Evolutionary conservation across 805 yeast species (phyloP), one percentile per base, ranked within the genome.

Genomic region (Wickerhamomyces alni): DNA sequence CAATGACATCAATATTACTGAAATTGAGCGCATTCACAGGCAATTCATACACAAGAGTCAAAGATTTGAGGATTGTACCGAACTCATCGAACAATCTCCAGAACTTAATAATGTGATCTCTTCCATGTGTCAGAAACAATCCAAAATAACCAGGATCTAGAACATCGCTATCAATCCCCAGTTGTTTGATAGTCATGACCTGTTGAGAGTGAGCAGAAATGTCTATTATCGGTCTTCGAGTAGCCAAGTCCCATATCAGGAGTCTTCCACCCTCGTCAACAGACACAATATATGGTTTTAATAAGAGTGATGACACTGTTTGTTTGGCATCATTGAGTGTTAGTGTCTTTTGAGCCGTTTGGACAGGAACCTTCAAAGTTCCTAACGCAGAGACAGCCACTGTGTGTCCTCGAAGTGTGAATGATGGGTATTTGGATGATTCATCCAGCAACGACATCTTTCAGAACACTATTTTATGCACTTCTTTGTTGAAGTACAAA

Each of bases 21-120:
- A 81, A 87, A 50, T 84, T 86, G 46, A 87, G 62, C 4, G 86
- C 67, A 56, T 87, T 87, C 32, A 83, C 82, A 6, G 88, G 88
- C 47, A 82, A 66, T 15, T 72, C 69, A 44, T 71, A 67, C 1
- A 64, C 56, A 46, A 47, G 59, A 51, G 7, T 50, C 49, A 40
- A 11, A 8, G 36, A 22, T 5, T 28, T 30, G 13, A 30, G 10
- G 2, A 25, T 28, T n/a, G 30, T 38, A 6, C 29, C 42, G 3
- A 17, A 7, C 1, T 31, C 33, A 17, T 51, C 46, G 25, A 48
- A 57, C 31, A 62, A 37, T 41, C 58, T 55, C 81, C 80, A 79
- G 24, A 76, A 52, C 42, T 61, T 69, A 16, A 70, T 52, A 29
- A 60, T 66, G 18, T 82, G 76, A 56, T 85, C 94, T 40, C 85